Evolutionary conservation across 345 rosid species (phyloP).

Genomic region (Syzygium aromaticum): DNA sequence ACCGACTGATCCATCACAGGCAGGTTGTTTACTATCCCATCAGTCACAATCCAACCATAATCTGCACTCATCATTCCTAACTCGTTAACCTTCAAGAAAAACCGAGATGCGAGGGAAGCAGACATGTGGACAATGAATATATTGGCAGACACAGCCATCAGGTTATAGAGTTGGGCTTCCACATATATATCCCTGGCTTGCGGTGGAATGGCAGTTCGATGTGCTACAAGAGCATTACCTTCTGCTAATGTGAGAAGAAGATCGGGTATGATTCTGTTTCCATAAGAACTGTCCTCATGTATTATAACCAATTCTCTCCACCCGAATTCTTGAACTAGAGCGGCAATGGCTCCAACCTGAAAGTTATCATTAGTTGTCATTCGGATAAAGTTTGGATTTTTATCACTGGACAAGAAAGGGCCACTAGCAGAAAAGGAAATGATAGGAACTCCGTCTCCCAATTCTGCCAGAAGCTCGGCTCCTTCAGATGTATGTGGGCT

Average conservation of each 20-base stretch:
- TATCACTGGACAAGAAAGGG: rapidly evolving
- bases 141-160: background rate
- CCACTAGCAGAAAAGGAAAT: background rate
- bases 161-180: background rate
- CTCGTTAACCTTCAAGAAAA: background rate
- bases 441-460: background rate
- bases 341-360: conserved; percentile 10
- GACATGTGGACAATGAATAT: background rate
- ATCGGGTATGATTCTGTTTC: background rate
- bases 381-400: conserved; percentile 8
- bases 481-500: background rate
- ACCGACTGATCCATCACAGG: background rate
- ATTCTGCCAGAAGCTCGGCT: background rate
- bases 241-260: background rate
- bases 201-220: background rate
- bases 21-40: background rate
- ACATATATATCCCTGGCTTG: rapidly evolving
- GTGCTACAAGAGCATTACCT: background rate
- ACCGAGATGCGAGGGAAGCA: background rate
- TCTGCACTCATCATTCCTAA: background rate
- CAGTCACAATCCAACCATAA: background rate
- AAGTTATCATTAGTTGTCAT: conserved; percentile 1
- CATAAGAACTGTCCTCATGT: conserved; percentile 10
- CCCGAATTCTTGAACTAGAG: conserved; percentile 6
- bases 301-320: conserved; percentile 18